phyloP scores from a whole-genome alignment of 352 stramenopile genomes.

The Globisporangium nunn region DNA sequence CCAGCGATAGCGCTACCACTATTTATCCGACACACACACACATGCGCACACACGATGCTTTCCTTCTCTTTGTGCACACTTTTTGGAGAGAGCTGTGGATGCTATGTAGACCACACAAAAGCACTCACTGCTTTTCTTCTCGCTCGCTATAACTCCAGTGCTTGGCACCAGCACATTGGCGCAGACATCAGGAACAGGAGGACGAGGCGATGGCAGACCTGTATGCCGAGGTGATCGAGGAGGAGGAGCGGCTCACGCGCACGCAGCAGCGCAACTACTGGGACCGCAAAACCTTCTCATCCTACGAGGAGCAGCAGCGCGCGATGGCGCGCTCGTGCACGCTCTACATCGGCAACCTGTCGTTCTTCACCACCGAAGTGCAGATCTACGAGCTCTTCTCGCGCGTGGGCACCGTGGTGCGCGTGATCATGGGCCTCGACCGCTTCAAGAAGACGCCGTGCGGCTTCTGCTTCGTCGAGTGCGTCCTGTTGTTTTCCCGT shows the following conservation, averaged over 20 bases:
- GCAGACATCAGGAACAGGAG: background rate
- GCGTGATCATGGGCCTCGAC: constrained; percentile 96
- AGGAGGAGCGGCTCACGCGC: constrained; percentile 60
- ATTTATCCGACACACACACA: background rate
- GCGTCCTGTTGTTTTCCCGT: constrained; percentile 13
- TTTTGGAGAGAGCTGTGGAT: background rate
- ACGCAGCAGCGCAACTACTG: constrained; percentile 88
- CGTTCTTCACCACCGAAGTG: constrained; percentile 94
- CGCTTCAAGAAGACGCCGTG: constrained; percentile 94
- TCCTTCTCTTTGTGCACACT: too few relatives aligned
- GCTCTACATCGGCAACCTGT: constrained; percentile 97
- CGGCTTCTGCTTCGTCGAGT: constrained; percentile 98
- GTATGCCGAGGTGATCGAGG: constrained; percentile 20
- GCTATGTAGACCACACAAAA: background rate
- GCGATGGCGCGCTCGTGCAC: constrained; percentile 88
- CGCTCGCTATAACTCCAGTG: background rate
- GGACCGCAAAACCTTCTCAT: constrained; percentile 92
- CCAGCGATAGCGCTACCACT: background rate
- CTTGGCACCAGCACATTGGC: background rate
- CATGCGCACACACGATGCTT: background rate
- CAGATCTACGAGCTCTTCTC: constrained; percentile 95
- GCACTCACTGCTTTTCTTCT: background rate
- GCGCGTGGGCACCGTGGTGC: constrained; percentile 87
- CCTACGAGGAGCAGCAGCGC: constrained; percentile 89
- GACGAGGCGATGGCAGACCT: constrained; percentile 53